These are phyloP conservation scores for Diutina neorugosa DNA, from an alignment of 1,139 yeast species.

Conservation along the genomic window DNA sequence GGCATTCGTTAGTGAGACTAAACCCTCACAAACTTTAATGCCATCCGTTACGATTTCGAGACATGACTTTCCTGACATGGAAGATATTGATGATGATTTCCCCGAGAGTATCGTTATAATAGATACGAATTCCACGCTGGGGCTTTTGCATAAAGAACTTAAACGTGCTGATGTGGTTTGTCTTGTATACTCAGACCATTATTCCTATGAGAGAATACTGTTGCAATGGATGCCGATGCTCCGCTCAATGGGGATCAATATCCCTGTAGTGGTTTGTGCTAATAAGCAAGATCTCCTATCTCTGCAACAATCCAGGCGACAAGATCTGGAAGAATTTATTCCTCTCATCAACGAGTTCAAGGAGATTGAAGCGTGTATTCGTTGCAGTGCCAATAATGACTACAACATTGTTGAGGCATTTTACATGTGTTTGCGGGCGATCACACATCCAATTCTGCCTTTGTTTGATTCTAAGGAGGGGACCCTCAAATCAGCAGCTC, in stretches of 20 bases:
- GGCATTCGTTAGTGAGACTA: constrained; percentile 62
- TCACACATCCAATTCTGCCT: constrained; percentile 90
- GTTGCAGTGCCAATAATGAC: constrained; percentile 73
- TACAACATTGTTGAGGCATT: constrained; percentile 82
- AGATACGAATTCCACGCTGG: constrained; percentile 68
- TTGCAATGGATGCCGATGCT: constrained; percentile 91
- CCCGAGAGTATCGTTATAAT: constrained; percentile 62
- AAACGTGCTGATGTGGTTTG: constrained; percentile 84
- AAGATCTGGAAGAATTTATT: constrained; percentile 62
- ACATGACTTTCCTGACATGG: constrained; percentile 21
- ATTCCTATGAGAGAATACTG: constrained; percentile 83
- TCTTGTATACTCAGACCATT: constrained; percentile 87
- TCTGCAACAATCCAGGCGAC: constrained; percentile 15
- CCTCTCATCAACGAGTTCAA: constrained; percentile 84
- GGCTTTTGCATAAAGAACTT: constrained; percentile 55
- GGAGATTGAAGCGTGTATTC: constrained; percentile 83
- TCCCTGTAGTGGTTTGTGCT: constrained; percentile 85
- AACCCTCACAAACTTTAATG: constrained; percentile 61
- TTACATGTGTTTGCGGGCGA: constrained; percentile 84
- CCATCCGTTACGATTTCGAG: constrained; percentile 67
- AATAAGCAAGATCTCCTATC: constrained; percentile 53
- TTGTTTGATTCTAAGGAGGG: constrained; percentile 88
- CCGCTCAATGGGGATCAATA: constrained; percentile 81
- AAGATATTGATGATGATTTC: constrained; percentile 27
- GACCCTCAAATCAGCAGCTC: constrained; percentile 63